Conservation (phyloP, 2,329 filamentous ascomycete species). For the Zymoseptoria ardabiliae region DNA sequence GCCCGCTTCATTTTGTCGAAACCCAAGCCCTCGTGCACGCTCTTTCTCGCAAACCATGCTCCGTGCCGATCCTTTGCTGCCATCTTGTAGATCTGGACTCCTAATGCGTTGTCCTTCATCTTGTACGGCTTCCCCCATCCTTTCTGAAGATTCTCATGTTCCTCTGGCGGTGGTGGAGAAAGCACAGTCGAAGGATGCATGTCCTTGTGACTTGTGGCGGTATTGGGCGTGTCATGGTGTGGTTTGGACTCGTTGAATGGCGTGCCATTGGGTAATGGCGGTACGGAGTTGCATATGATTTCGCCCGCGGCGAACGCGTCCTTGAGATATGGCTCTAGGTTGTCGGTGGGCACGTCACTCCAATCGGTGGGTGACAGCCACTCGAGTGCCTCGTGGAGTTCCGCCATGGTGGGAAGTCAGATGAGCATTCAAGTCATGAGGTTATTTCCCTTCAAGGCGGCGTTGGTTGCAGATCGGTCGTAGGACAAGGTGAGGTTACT, state of each 20-base stretch:
- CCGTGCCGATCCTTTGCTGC: slow-evolving; percentile 72
- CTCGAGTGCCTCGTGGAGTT: slow-evolving; percentile 41
- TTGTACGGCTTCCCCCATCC: slow-evolving; percentile 83
- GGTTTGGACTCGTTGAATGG: slow-evolving; percentile 43
- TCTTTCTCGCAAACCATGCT: slow-evolving; percentile 81
- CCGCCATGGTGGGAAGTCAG: slow-evolving; percentile 26
- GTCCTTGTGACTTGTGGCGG: slow-evolving; percentile 44
- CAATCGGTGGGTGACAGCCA: slow-evolving; percentile 39
- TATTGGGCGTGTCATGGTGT: slow-evolving; percentile 50
- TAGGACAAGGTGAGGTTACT: background rate
- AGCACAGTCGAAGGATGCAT: slow-evolving; percentile 47
- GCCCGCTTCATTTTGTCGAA: slow-evolving; percentile 73
- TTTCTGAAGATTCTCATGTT: slow-evolving; percentile 59
- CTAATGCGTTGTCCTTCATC: slow-evolving; percentile 67
- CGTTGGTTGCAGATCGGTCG: background rate
- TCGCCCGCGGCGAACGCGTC: slow-evolving; percentile 51
- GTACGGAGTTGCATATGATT: slow-evolving; percentile 69
- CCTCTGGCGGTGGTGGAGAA: slow-evolving; percentile 41
- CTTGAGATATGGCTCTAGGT: slow-evolving; percentile 35
- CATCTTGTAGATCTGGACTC: slow-evolving; percentile 73
- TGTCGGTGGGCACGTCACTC: slow-evolving; percentile 36
- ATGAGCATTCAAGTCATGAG: background rate
- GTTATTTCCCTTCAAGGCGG: background rate
- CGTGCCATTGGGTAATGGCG: slow-evolving; percentile 46
- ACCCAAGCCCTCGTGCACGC: slow-evolving; percentile 68